These are phyloP conservation scores for Diaporthe humulicola DNA, from an alignment of 2,329 filamentous ascomycete species.

Conservation along the genomic window DNA sequence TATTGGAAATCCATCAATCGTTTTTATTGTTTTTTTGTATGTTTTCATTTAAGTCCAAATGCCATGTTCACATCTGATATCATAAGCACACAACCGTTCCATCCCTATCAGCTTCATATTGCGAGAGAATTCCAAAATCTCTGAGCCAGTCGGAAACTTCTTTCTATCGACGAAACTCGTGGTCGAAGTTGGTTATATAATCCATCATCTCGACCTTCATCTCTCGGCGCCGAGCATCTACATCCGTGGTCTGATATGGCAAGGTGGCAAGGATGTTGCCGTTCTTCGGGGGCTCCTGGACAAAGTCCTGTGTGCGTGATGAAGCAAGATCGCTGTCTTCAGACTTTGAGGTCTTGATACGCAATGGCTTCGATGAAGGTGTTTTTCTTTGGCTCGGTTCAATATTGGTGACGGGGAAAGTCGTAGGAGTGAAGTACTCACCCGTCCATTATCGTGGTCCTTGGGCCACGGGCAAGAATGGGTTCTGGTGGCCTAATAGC, in stretches of 20 bases:
- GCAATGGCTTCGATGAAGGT: neutral
- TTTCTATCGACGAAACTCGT: neutral
- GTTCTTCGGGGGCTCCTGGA: neutral
- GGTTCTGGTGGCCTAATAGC: neutral
- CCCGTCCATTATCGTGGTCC: neutral
- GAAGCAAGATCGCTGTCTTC: neutral
- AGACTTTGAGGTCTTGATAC: neutral
- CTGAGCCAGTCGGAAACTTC: neutral
- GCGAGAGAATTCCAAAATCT: neutral
- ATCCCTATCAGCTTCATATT: no score
- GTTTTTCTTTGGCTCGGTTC: neutral
- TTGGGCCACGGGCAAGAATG: neutral
- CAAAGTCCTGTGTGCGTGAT: neutral
- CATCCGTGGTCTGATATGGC: constrained; percentile 4
- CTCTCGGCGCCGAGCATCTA: constrained; percentile 15
- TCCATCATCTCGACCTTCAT: constrained; percentile 24
- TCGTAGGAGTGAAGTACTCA: neutral
- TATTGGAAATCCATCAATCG: no score
- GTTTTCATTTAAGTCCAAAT: no score
- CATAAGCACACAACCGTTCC: no score
- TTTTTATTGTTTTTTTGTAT: no score
- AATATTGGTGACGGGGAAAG: no score
- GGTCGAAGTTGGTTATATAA: constrained; percentile 5
- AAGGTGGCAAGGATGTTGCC: constrained; percentile 11
- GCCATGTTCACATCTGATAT: no score